Percentiles rank a stretch among this genome's conserved stretches.
phyloP scores from a whole-genome alignment of 257 asterid species.

The Hygrophila difformis region DNA sequence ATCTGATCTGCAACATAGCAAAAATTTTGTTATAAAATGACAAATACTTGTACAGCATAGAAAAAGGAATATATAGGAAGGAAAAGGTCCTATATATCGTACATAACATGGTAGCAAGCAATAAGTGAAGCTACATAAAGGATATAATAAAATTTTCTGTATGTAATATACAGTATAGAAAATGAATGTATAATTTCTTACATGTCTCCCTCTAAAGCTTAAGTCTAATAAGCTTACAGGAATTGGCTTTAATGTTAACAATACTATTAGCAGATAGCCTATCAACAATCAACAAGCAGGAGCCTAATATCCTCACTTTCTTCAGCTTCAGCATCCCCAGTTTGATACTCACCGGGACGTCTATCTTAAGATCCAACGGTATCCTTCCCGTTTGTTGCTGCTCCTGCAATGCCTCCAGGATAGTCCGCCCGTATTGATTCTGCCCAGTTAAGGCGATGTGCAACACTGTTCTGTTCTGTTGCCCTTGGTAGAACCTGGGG shows the following conservation, averaged over 20 bases:
- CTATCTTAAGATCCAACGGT: slow-evolving; percentile 69
- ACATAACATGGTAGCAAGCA: no score
- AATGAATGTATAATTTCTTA: no score
- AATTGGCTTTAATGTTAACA: slow-evolving; percentile 60
- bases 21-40: no score
- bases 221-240: slow-evolving; percentile 70
- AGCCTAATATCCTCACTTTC: slow-evolving; percentile 57
- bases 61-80: no score
- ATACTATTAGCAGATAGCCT: slow-evolving; percentile 58
- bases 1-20: no score
- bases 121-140: no score
- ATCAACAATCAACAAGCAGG: slow-evolving; percentile 66
- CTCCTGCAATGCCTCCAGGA: slow-evolving; percentile 75
- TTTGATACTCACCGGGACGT: slow-evolving; percentile 64
- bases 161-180: no score
- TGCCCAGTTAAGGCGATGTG: slow-evolving; percentile 52
- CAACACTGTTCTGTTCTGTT: slow-evolving; percentile 55
- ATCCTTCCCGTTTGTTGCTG: slow-evolving; percentile 73
- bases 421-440: slow-evolving; percentile 58
- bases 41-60: no score
- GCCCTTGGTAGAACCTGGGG: slow-evolving; percentile 82
- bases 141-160: no score
- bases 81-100: no score
- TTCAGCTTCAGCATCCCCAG: slow-evolving; percentile 65
- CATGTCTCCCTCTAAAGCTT: no score